phyloP scores from a whole-genome alignment of 2,329 filamentous ascomycete genomes.

The Xylariaceae sp. region DNA sequence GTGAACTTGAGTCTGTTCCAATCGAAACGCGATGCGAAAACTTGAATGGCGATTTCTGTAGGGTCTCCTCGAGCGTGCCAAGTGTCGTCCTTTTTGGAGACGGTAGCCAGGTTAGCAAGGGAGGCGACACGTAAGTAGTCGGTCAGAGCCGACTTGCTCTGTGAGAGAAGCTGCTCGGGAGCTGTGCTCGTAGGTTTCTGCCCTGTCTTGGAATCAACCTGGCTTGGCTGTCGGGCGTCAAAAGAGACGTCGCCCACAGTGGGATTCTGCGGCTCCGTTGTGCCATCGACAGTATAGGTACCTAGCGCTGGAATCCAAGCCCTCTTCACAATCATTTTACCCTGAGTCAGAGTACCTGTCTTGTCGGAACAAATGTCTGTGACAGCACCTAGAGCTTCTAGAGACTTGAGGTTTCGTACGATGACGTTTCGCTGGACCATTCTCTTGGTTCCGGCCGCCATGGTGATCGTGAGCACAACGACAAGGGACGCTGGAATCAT shows the following conservation, averaged over 20 bases:
- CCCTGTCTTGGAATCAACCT: constrained; percentile 27
- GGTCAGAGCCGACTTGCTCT: constrained; percentile 40
- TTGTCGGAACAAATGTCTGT: constrained; percentile 53
- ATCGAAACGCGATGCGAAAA: constrained; percentile 63
- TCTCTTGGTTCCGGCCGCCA: constrained; percentile 54
- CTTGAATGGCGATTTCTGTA: constrained; percentile 69
- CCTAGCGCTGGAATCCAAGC: constrained; percentile 56
- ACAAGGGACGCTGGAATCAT: constrained; percentile 60
- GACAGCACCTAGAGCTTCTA: constrained; percentile 59
- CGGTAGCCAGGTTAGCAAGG: constrained; percentile 50
- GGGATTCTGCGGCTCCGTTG: constrained; percentile 54
- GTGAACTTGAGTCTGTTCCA: constrained; percentile 52
- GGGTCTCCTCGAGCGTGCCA: constrained; percentile 62
- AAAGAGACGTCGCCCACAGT: constrained; percentile 44
- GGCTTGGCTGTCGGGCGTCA: constrained; percentile 29
- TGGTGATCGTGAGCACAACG: constrained; percentile 64
- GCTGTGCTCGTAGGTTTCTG: constrained; percentile 13
- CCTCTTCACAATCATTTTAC: constrained; percentile 59
- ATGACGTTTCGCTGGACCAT: constrained; percentile 56
- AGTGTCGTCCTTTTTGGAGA: constrained; percentile 34
- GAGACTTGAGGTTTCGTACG: constrained; percentile 51
- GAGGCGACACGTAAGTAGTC: constrained; percentile 57
- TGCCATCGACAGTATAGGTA: constrained; percentile 52
- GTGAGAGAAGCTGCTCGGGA: constrained; percentile 31
- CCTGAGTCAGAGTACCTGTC: constrained; percentile 58